Percentiles rank a stretch among this genome's conserved stretches.
These are phyloP conservation scores for Elaeis oleifera DNA, from an alignment of 202 grass and related monocot species.

Conservation along the genomic window DNA sequence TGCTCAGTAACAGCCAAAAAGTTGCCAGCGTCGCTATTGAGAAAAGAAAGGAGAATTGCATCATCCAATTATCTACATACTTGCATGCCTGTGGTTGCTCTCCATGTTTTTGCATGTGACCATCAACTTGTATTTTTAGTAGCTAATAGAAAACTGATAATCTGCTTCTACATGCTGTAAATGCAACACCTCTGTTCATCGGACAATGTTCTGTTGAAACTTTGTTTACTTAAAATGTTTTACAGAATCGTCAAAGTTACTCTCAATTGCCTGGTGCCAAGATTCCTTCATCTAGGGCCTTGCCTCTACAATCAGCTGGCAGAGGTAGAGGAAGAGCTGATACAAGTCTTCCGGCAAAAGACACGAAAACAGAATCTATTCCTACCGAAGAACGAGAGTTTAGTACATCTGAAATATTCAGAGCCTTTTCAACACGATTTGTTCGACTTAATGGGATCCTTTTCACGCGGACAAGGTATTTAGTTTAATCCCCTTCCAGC, in stretches of 20 bases:
- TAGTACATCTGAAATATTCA: conserved; percentile 45
- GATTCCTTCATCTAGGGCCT: conserved; percentile 21
- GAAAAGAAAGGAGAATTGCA: too few relatives aligned
- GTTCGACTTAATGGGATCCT: conserved; percentile 71
- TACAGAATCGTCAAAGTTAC: conserved; percentile 61
- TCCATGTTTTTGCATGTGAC: too few relatives aligned
- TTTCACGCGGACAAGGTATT: conserved; percentile 68
- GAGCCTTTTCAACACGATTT: conserved; percentile 50
- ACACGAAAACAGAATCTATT: conserved; percentile 34
- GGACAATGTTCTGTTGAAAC: too few relatives aligned
- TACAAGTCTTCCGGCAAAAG: conserved; percentile 38
- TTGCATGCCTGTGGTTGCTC: too few relatives aligned
- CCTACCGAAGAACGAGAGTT: conserved; percentile 32
- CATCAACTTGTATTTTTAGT: too few relatives aligned
- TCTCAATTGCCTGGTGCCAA: conserved; percentile 38
- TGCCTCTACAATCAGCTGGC: conserved; percentile 31
- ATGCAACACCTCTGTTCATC: too few relatives aligned
- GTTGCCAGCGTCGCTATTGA: too few relatives aligned
- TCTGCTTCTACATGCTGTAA: too few relatives aligned
- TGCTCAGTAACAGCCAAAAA: too few relatives aligned
- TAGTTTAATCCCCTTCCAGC: neutral
- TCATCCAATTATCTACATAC: too few relatives aligned
- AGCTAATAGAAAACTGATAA: too few relatives aligned
- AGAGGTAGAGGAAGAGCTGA: conserved; percentile 54
- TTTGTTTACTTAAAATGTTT: neutral